These are phyloP conservation scores for Chlorella sp. DNA, from an alignment of 139 green algal species.

Conservation along the genomic window DNA sequence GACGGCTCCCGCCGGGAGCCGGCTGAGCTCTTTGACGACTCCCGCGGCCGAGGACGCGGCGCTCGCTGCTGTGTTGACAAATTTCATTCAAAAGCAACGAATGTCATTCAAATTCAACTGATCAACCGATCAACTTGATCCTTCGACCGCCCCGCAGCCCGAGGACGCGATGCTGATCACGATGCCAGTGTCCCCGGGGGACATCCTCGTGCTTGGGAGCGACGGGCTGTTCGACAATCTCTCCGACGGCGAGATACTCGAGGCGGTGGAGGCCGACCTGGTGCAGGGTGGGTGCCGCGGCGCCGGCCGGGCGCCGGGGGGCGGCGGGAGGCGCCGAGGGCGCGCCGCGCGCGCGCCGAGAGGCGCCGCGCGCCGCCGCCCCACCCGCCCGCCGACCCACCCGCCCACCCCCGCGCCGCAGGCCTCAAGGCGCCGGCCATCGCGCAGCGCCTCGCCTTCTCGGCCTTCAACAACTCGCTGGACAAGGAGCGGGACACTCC, in stretches of 20 bases:
- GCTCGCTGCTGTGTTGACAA: no score
- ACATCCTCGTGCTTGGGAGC: conserved; percentile 85
- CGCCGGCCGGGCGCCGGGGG: neutral
- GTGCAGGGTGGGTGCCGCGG: conserved; percentile 1
- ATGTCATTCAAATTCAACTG: no score
- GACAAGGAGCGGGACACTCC: conserved; percentile 78
- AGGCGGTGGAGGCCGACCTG: conserved; percentile 30
- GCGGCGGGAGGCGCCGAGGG: neutral
- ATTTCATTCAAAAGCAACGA: no score
- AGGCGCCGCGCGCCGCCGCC: neutral
- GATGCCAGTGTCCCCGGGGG: conserved; percentile 67
- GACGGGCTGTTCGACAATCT: conserved; percentile 96
- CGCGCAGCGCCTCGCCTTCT: conserved; percentile 54
- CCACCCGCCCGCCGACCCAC: neutral
- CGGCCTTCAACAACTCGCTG: conserved; percentile 72
- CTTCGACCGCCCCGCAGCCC: no score
- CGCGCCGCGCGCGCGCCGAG: neutral
- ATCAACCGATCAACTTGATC: no score
- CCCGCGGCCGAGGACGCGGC: no score
- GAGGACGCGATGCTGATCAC: conserved; percentile 81
- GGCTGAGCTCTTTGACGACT: no score
- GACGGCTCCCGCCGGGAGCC: no score
- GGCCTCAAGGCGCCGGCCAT: conserved; percentile 38
- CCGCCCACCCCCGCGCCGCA: neutral
- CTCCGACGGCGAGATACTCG: conserved; percentile 67